Base-by-base conservation (phyloP, 2,329 filamentous ascomycete species). In the Xylariaceae sp. region DNA sequence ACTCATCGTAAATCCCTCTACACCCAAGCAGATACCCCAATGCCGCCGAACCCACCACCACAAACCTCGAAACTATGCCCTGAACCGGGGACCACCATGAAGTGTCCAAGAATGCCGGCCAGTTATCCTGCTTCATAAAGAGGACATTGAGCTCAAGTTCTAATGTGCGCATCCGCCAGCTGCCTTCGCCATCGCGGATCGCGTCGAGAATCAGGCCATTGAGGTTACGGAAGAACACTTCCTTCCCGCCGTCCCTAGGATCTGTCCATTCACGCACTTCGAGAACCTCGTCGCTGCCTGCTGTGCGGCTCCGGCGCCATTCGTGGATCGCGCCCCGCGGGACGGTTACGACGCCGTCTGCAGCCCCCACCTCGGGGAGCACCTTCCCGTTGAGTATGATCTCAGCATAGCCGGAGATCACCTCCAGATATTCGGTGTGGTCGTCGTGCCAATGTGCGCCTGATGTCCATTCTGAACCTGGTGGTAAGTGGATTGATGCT, bases 161-260 rank as follows among this genome's bases (percentile, higher is more conserved):
- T 7, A 57, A 25, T 34, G n/a, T 50, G n/a, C 45, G 44, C 37
- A 16, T 40, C 25, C 47, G 47, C 35, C 45, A 39, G 16, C 45
- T 37, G 19, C 25, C 40, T 7, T 29, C 19, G 17, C 32, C 32
- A 12, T 22, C 40, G 7, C 8, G 22, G 4, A 37, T 6, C 36
- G 50, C 58, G 25, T 56, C 53, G 5, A 73, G 53, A 12, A 71
- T 60, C 3, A 71, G 57, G 0, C 67, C 67, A 34, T 76, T 75
- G 21, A 76, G 45, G 40, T 75, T 75, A 62, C 71, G 69, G 50
- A 76, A 77, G 56, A 77, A 76, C 0, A 73, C 48, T 2, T 68
- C 63, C 54, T 77, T 77, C 10, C 63, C 54, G 0, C 69, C 65
- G 42, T 76, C 73, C 5, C 45, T 57, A 0, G 73, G 74, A 14